Base-by-base conservation (phyloP, 257 asterid species). In the Anisodus acutangulus region DNA sequence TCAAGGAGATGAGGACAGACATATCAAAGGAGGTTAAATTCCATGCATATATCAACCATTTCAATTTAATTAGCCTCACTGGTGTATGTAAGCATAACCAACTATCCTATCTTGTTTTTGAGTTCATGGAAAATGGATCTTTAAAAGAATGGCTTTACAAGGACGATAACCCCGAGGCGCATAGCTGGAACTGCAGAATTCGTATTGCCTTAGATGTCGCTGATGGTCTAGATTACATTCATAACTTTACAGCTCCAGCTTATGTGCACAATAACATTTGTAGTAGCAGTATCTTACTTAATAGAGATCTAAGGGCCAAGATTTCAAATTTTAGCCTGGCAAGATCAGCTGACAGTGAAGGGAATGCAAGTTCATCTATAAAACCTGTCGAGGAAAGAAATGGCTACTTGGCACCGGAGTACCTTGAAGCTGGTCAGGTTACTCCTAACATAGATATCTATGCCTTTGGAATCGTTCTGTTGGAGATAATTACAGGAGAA, bases 361-460 rank as follows among this genome's bases (percentile, higher is more conserved):
- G 85, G 78, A 64, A 66, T 39, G 82, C 81, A 55, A 86, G 84
- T 63, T 87, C 93, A 13, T 79, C 86, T 7, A 39, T 87, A 0
- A 22, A 76, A 26, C 49, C 11, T 8, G 51, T 84, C 79, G 68
- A 86, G 49, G 94, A 89, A 72, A 91, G 85, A 72, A 90, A 79
- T 78, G 95, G 94, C 2, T 94, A 93, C 84, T 47, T 89, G 89
- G 94, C 94, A 10, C 98, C 94, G 0, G 98, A 94, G 86, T 91
- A 87, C 67, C 11, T 87, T 43, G 83, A 84, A 85, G 13, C 80
- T 2, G 90, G 90, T 67, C 81, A 82, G 15, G 88, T 90, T 54
- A 89, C 90, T 12, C 89, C 93, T 35, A 90, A 93, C 88, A 53
- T 86, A 1, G 98, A 94, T 57, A 90, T 92, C 5, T 93, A 92